Percentiles rank a stretch among this genome's conserved stretches.
These are phyloP conservation scores for Osmanthus fragrans DNA, from an alignment of 257 asterid genomes.

Conservation along the genomic window DNA sequence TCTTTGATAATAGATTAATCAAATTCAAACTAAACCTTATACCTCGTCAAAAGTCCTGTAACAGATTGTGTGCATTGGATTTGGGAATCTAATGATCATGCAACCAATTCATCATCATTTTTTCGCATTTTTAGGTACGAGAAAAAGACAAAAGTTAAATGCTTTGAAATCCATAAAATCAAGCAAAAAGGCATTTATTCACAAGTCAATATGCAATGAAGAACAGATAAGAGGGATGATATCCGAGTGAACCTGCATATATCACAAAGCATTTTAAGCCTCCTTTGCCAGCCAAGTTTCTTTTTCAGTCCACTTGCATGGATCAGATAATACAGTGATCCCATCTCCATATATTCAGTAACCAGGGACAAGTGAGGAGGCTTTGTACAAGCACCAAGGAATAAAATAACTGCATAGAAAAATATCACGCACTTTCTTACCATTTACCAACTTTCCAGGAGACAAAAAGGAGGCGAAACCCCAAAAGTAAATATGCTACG, in stretches of 20 bases:
- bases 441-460: slow-evolving; percentile 10
- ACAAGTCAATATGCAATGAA: not conserved
- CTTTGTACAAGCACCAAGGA: slow-evolving; percentile 88
- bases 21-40: not conserved
- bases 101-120: not conserved
- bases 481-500: not conserved
- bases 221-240: slow-evolving; percentile 7
- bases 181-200: slow-evolving; percentile 9
- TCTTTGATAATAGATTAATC: not conserved
- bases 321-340: slow-evolving; percentile 82
- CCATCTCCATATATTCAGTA: slow-evolving; percentile 94
- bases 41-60: not conserved
- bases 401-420: slow-evolving; percentile 70
- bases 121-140: not conserved
- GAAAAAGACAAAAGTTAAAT: not conserved
- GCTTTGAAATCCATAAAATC: slow-evolving; percentile 1
- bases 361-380: slow-evolving; percentile 90
- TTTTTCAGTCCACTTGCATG: slow-evolving; percentile 82
- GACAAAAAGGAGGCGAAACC: slow-evolving; percentile 4
- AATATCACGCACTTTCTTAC: slow-evolving; percentile 15
- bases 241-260: slow-evolving; percentile 70
- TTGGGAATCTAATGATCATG: not conserved
- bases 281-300: slow-evolving; percentile 87
- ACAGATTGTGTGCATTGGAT: not conserved
- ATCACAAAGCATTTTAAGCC: slow-evolving; percentile 81